These are phyloP conservation scores for Serendipita vermifera DNA, from an alignment of 768 basidiomycete genomes.

Conservation along the genomic window DNA sequence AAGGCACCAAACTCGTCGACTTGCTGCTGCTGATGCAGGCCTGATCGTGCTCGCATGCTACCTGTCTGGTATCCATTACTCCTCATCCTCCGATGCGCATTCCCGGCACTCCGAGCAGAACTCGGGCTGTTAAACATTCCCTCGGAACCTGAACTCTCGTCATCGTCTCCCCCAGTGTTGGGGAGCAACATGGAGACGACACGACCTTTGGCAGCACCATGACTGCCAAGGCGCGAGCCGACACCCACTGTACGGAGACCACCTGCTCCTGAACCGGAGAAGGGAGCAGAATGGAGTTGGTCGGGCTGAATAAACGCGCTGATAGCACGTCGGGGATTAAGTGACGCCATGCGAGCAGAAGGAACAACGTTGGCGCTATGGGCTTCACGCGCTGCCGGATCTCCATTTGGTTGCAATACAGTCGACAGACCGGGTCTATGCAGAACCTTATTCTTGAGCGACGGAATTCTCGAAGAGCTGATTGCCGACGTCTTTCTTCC, in stretches of 20 bases:
- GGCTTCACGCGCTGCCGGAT: background rate
- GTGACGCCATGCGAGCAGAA: background rate
- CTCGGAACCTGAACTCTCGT: no score
- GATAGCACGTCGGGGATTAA: background rate
- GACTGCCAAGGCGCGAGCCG: background rate
- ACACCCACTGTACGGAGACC: background rate
- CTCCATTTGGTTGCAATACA: no score
- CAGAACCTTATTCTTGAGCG: background rate
- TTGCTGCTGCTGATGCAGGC: conserved; percentile 63
- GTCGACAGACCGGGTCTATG: background rate
- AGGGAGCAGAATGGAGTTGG: background rate
- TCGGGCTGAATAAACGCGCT: background rate
- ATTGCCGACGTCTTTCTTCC: background rate
- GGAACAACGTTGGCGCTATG: background rate
- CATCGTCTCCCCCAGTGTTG: background rate
- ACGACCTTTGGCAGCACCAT: background rate
- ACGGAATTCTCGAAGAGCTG: background rate
- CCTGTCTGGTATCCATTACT: conserved; percentile 41
- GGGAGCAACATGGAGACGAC: background rate
- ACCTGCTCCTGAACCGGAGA: no score
- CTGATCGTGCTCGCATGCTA: conserved; percentile 66
- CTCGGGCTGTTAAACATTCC: background rate
- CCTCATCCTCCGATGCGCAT: conserved; percentile 28
- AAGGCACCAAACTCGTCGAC: conserved; percentile 52
- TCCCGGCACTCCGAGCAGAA: background rate